Conservation (phyloP, 495 filamentous ascomycete genomes). For the Lasiosphaeria ovina region DNA sequence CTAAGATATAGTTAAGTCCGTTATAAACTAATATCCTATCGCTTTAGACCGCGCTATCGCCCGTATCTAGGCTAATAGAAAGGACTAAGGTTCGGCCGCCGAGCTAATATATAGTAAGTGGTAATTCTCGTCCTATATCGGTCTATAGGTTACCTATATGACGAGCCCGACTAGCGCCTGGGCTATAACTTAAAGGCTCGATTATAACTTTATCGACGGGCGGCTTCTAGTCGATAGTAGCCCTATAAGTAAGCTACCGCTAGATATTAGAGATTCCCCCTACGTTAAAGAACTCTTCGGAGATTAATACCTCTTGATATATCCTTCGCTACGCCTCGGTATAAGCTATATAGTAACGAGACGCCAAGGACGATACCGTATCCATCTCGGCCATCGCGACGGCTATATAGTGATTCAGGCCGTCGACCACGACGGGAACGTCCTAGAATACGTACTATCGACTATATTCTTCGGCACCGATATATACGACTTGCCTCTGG, state of each 20-base stretch:
- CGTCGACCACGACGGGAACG: background rate
- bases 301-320: slow-evolving; percentile 42
- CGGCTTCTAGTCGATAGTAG: slow-evolving; percentile 46
- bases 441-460: background rate
- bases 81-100: background rate
- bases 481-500: slow-evolving; percentile 1
- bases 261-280: slow-evolving; percentile 29
- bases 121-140: background rate
- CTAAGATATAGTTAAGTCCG: background rate
- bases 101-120: background rate
- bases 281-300: slow-evolving; percentile 40
- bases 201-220: background rate
- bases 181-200: background rate
- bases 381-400: background rate
- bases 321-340: slow-evolving; percentile 41
- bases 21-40: background rate
- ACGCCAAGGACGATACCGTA: background rate
- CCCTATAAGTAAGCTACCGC: slow-evolving; percentile 24
- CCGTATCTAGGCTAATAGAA: background rate
- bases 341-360: slow-evolving; percentile 32
- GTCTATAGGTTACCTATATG: background rate
- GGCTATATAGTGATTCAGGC: background rate
- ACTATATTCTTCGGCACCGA: background rate
- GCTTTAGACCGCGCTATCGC: background rate
- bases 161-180: background rate